phyloP scores from a whole-genome alignment of 2,329 filamentous ascomycete species.

The Alternaria arborescens region DNA sequence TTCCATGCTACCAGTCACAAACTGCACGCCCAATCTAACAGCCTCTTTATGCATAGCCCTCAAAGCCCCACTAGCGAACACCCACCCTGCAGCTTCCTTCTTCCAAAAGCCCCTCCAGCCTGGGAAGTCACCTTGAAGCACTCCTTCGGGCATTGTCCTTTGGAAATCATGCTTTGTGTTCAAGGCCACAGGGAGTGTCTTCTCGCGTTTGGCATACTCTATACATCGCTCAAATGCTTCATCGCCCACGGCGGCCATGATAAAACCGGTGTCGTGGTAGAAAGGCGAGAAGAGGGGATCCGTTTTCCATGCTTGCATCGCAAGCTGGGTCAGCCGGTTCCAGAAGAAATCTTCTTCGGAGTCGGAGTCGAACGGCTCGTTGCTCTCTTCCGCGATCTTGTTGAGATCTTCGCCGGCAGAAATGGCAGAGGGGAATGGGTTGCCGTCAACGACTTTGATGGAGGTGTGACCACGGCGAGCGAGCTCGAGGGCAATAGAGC shows the following conservation, averaged over 20 bases:
- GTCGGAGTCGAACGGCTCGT: slow-evolving; percentile 33
- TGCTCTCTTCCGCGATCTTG: slow-evolving; percentile 55
- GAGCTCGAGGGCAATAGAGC: slow-evolving; percentile 59
- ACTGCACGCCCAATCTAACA: slow-evolving; percentile 56
- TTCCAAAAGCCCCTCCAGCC: slow-evolving; percentile 62
- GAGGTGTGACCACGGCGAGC: slow-evolving; percentile 57
- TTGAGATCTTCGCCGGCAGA: slow-evolving; percentile 60
- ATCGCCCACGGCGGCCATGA: slow-evolving; percentile 56
- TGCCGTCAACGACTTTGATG: slow-evolving; percentile 57
- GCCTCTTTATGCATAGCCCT: slow-evolving; percentile 57
- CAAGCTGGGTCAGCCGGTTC: slow-evolving; percentile 44
- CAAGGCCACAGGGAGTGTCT: slow-evolving; percentile 43
- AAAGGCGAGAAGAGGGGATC: slow-evolving; percentile 55
- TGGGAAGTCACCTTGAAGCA: slow-evolving; percentile 60
- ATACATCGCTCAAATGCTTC: slow-evolving; percentile 51
- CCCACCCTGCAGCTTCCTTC: slow-evolving; percentile 60
- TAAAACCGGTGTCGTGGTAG: slow-evolving; percentile 59
- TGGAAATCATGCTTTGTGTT: slow-evolving; percentile 58
- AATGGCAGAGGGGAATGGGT: slow-evolving; percentile 55
- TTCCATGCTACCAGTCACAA: slow-evolving; percentile 54
- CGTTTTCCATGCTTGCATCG: slow-evolving; percentile 54
- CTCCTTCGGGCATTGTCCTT: slow-evolving; percentile 61
- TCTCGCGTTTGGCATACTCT: slow-evolving; percentile 46
- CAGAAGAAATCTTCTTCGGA: slow-evolving; percentile 49
- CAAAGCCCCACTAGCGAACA: slow-evolving; percentile 61